Evolutionary conservation across 208 protist species (phyloP), one percentile per base, ranked within the genome.

Genomic region (Leptomonas pyrrhocoris): DNA sequence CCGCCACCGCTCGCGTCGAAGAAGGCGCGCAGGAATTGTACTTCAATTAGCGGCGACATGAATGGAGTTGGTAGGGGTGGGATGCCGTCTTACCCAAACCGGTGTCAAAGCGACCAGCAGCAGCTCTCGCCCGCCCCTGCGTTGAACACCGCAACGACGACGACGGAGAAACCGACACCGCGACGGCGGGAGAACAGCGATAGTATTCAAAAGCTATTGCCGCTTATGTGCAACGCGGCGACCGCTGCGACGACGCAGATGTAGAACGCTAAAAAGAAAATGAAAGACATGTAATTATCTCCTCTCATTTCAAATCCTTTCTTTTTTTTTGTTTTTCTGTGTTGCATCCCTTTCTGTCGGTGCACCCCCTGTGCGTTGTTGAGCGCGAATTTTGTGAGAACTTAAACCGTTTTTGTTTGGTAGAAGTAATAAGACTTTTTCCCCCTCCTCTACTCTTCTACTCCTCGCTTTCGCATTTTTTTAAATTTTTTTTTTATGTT

Each of bases 331-430:
- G 54, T 50, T 31, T 36, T 51, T 81, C 36, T 60, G 55, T 50
- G 45, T 69, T 69, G 12, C 66, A 48, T 74, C 12, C 65, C 49
- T 60, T 55, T 73, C 30, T 13, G 9, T 34, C 25, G 50, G n/a
- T n/a, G n/a, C n/a, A n/a, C n/a, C n/a, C n/a, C n/a, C n/a, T n/a
- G n/a, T n/a, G n/a, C n/a, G n/a, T n/a, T n/a, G n/a, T n/a, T n/a
- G n/a, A 11, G 16, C 11, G 11, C 40, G 7, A 13, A 42, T 13
- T 42, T 42, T 42, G 38, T 42, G 38, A 6, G 6, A 42, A 42
- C 9, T 42, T 6, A 13, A 42, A 42, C 38, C 13, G 38, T 13
- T 15, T 42, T 42, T 42, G 6, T 13, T 42, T 42, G 13, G 38
- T 42, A 42, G 9, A 15, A 42, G 13, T 42, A 42, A 42, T 42